Evolutionary conservation across 345 rosid species (phyloP).

Genomic region (Geranium brycei): DNA sequence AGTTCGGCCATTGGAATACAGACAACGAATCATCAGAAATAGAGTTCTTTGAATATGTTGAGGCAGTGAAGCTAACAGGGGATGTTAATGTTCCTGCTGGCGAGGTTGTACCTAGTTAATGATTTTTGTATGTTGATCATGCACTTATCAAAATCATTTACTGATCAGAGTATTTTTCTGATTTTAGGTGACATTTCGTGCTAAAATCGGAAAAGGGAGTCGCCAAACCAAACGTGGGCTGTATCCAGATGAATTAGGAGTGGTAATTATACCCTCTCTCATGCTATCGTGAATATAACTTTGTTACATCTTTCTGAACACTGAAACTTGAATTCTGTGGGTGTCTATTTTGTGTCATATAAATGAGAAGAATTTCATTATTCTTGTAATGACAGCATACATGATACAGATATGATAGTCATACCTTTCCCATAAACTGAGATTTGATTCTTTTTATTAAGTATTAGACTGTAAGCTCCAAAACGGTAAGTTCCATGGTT

Average conservation of each 20-base stretch:
- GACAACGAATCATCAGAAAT: conserved; percentile 45
- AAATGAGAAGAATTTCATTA: no score
- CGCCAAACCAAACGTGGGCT: neutral
- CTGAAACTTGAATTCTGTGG: no score
- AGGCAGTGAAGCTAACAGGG: conserved; percentile 92
- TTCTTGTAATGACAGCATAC: no score
- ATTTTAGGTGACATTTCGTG: conserved; percentile 2
- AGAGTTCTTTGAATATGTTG: conserved; percentile 86
- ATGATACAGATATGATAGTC: no score
- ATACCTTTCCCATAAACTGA: no score
- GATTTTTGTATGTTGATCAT: conserved; percentile 2
- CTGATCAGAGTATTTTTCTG: neutral
- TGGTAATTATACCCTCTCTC: neutral
- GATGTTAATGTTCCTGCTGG: conserved; percentile 98
- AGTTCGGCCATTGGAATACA: conserved; percentile 72
- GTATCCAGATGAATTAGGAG: conserved; percentile 3
- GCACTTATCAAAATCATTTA: neutral
- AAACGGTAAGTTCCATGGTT: no score
- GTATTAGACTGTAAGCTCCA: neutral
- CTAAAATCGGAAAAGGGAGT: conserved; percentile 1
- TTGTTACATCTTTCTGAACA: no score
- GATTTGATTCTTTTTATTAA: no score
- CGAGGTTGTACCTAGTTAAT: conserved; percentile 34
- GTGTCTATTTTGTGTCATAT: no score
- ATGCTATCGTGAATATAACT: neutral